Evolutionary conservation across 2,329 filamentous ascomycete genomes (phyloP).

Genomic region (Tolypocladium sp.): DNA sequence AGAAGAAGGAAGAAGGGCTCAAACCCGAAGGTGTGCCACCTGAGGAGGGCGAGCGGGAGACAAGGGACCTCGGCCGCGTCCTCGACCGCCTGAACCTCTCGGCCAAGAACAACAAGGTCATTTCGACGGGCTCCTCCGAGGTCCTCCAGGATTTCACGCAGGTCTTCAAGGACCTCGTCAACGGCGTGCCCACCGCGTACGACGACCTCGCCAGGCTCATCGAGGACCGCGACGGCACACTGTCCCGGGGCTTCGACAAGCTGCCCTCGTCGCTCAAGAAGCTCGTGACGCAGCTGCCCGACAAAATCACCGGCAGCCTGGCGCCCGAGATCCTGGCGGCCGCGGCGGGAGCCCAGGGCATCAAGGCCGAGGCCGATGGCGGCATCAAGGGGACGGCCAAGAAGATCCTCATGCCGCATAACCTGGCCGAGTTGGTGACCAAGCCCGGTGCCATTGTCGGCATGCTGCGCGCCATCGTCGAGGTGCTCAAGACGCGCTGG

Average conservation of each 20-base stretch:
- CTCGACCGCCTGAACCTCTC: constrained; percentile 79
- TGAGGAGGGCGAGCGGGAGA: constrained; percentile 38
- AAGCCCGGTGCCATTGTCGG: constrained; percentile 80
- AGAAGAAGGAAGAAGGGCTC: constrained; percentile 28
- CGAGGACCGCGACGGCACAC: constrained; percentile 51
- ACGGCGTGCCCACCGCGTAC: constrained; percentile 89
- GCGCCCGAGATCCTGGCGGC: constrained; percentile 77
- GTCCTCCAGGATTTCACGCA: constrained; percentile 78
- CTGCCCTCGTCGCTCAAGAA: constrained; percentile 77
- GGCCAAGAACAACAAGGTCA: constrained; percentile 75
- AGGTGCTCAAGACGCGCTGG: constrained; percentile 78
- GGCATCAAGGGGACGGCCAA: constrained; percentile 54
- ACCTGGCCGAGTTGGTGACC: constrained; percentile 68
- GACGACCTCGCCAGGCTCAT: constrained; percentile 65
- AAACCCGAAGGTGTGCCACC: constrained; percentile 23
- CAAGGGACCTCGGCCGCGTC: constrained; percentile 67
- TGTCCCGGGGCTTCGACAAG: constrained; percentile 51
- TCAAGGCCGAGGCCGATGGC: constrained; percentile 44
- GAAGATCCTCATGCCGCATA: constrained; percentile 61
- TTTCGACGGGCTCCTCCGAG: constrained; percentile 75
- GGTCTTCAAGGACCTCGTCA: constrained; percentile 84
- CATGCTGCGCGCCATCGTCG: constrained; percentile 84
- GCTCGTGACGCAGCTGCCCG: constrained; percentile 73
- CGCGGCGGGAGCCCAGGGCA: constrained; percentile 64
- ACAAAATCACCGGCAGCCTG: constrained; percentile 66